Conservation (phyloP, 2,329 filamentous ascomycete genomes). For the Aspergillus fumigatus region DNA sequence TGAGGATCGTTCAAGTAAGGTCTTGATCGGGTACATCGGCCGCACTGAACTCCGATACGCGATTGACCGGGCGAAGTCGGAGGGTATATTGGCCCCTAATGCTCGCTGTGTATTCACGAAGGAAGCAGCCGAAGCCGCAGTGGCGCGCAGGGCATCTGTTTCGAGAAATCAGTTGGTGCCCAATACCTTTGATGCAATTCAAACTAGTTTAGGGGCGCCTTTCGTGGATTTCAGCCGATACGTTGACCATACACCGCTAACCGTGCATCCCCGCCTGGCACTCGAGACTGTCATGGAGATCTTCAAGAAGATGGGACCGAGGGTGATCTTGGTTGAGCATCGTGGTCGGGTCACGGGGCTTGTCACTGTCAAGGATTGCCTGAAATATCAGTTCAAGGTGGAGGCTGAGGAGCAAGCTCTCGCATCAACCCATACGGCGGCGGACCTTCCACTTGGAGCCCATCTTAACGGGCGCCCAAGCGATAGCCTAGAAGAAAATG, state of each 20-base stretch:
- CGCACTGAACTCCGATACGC: slow-evolving; percentile 89
- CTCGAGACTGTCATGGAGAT: slow-evolving; percentile 98
- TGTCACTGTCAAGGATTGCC: slow-evolving; percentile 92
- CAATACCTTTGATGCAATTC: slow-evolving; percentile 58
- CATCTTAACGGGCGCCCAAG: slow-evolving; percentile 15
- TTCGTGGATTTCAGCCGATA: slow-evolving; percentile 78
- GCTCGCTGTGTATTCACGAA: slow-evolving; percentile 70
- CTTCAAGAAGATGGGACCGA: slow-evolving; percentile 94
- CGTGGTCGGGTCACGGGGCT: slow-evolving; percentile 77
- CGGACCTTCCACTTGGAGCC: slow-evolving; percentile 21
- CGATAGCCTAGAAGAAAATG: slow-evolving; percentile 31
- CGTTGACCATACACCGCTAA: slow-evolving; percentile 82
- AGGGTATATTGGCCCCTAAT: slow-evolving; percentile 60
- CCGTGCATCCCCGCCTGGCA: slow-evolving; percentile 83
- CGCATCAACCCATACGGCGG: slow-evolving; percentile 26
- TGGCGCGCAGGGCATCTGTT: slow-evolving; percentile 26
- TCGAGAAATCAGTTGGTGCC: slow-evolving; percentile 28
- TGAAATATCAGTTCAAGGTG: slow-evolving; percentile 96
- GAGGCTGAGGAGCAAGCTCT: slow-evolving; percentile 71
- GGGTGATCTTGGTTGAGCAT: slow-evolving; percentile 89
- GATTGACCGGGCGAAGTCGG: slow-evolving; percentile 70
- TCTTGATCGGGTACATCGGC: slow-evolving; percentile 85
- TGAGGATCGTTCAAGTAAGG: slow-evolving; percentile 65
- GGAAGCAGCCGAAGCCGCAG: slow-evolving; percentile 41
- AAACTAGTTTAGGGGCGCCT: slow-evolving; percentile 52